phyloP scores from a whole-genome alignment of 148 eudicot species.

The Fagopyrum esculentum region DNA sequence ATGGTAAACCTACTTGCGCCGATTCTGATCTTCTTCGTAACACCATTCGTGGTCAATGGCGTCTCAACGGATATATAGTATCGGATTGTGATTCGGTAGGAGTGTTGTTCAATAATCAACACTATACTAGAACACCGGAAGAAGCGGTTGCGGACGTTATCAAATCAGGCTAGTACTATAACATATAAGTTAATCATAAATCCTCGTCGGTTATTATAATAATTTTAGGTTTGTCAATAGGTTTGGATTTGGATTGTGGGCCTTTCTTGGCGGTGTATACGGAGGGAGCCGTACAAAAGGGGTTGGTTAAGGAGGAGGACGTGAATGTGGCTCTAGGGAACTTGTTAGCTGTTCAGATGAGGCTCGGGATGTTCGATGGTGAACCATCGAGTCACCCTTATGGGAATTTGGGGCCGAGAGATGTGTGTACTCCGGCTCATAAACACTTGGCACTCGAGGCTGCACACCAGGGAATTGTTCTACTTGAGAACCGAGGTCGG shows the following conservation, averaged over 20 bases:
- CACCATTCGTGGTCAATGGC: constrained; percentile 90
- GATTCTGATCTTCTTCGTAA: constrained; percentile 62
- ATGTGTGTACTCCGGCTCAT: constrained; percentile 67
- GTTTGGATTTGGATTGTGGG: constrained; percentile 95
- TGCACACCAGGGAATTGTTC: constrained; percentile 84
- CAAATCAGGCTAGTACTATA: constrained; percentile 47
- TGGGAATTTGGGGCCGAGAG: constrained; percentile 57
- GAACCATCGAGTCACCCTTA: constrained; percentile 62
- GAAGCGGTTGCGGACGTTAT: constrained; percentile 66
- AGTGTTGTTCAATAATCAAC: constrained; percentile 50
- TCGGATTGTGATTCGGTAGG: constrained; percentile 87
- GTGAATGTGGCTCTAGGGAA: constrained; percentile 65
- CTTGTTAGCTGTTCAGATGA: constrained; percentile 42
- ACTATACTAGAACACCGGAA: constrained; percentile 75
- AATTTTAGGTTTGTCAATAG: constrained; percentile 18
- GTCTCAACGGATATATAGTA: constrained; percentile 79
- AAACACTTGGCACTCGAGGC: constrained; percentile 74
- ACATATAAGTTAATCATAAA: background rate
- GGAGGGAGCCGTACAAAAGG: constrained; percentile 47
- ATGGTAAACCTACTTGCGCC: constrained; percentile 92
- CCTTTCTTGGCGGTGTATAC: constrained; percentile 74
- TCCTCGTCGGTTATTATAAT: background rate
- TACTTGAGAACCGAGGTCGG: constrained; percentile 46
- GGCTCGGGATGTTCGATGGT: constrained; percentile 92
- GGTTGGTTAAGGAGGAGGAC: constrained; percentile 52